Percentiles rank a stretch among this genome's conserved stretches.
phyloP scores from a whole-genome alignment of 352 stramenopile species.

The Halophytophthora batemanensis region DNA sequence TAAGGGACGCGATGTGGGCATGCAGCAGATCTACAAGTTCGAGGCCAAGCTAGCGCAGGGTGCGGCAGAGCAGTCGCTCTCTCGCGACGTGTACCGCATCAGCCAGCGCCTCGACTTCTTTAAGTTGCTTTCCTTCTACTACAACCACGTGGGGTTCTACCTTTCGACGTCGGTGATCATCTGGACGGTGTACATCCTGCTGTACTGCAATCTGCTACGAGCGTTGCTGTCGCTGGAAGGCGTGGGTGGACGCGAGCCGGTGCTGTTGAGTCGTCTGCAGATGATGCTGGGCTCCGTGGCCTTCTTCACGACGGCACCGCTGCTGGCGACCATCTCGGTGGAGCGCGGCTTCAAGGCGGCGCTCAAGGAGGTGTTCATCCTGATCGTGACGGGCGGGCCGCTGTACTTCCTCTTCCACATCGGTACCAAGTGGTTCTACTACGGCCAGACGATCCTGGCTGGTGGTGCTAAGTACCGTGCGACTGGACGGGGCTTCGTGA shows the following conservation, averaged over 20 bases:
- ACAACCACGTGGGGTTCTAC: conserved; percentile 99
- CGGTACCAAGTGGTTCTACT: conserved; percentile 99
- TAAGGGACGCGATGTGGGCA: conserved; percentile 98
- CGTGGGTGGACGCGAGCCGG: conserved; percentile 90
- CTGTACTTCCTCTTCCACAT: conserved; percentile 99
- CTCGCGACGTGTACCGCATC: conserved; percentile 97
- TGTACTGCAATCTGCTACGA: conserved; percentile 95
- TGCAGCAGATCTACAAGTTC: conserved; percentile 99
- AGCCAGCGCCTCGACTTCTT: conserved; percentile 97
- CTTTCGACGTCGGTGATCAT: conserved; percentile 97
- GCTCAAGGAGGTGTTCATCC: conserved; percentile 91
- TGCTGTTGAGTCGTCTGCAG: conserved; percentile 94
- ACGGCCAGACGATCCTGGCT: conserved; percentile 97
- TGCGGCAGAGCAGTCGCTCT: conserved; percentile 97
- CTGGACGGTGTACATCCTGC: conserved; percentile 95
- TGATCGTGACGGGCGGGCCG: conserved; percentile 96
- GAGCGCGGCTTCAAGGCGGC: conserved; percentile 97
- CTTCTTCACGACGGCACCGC: conserved; percentile 96
- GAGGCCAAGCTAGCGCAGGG: conserved; percentile 98
- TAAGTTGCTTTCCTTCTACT: conserved; percentile 98
- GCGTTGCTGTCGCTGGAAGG: conserved; percentile 92
- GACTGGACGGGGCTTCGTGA: conserved; percentile 98
- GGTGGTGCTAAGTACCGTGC: conserved; percentile 97
- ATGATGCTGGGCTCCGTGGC: conserved; percentile 96
- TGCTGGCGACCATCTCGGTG: conserved; percentile 97